Base-by-base conservation (phyloP, 108 stramenopile genomes). In the Pseudonitzschia delicatissima region DNA sequence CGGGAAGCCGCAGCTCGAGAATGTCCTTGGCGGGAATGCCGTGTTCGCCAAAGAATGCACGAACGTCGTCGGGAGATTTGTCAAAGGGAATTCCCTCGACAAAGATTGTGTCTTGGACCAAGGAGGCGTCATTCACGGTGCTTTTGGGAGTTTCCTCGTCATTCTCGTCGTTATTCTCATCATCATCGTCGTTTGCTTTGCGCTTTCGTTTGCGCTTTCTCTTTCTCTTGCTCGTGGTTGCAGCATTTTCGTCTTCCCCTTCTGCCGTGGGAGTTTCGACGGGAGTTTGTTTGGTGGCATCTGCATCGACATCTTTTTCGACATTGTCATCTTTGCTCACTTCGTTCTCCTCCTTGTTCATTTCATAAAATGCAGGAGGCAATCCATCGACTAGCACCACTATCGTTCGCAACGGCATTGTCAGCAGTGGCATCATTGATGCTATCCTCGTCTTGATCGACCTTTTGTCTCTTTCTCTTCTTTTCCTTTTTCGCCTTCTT, bases 51-150 rank as follows among this genome's bases (percentile, higher is more conserved):
- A 98, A 96, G 72, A 95, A 96, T 23, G 52, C 69, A 13, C 75
- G 72, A 1, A 98, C 77, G 31, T 93, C 84, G 0, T 85, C 83
- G 32, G 82, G 87, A 7, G 76, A 75, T 28, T 74, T 74, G 21
- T 80, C 80, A 74, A 87, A 98, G 27, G 96, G 94, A 9, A 98
- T 87, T 0, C 97, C 95, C 67, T 96, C 96, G 59, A 96, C 89
- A 66, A 86, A 97, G 20, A 95, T 88, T 0, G 96, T 95, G 37
- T 79, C 74, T 32, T 82, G 77, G 47, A 86, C 76, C 27, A 26
- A 48, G 32, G 33, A 21, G 29, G 37, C 37, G 20, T 28, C 37
- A 15, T 33, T n/a, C 12, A 15, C 17, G 2, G 29, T 45, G 4
- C 49, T 27, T 45, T 62, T 67, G 11, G 27, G 34, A n/a, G 39